Percentiles rank a stretch among this genome's conserved stretches.
These are phyloP conservation scores for Blastocystis sp. DNA, from an alignment of 352 stramenopile species.

Conservation along the genomic window DNA sequence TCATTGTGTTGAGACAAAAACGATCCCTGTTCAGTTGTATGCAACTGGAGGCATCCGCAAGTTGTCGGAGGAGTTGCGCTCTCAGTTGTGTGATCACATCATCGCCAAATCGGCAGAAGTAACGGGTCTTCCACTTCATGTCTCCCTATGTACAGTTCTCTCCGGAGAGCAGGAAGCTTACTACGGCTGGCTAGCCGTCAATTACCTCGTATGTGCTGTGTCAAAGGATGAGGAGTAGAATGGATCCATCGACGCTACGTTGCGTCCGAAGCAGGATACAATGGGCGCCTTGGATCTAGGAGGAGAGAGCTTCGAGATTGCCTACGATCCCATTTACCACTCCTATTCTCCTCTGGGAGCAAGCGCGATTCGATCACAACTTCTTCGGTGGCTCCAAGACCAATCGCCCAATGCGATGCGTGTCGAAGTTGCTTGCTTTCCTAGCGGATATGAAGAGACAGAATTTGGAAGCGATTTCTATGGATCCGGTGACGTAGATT, in stretches of 20 bases:
- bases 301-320: constrained; percentile 33
- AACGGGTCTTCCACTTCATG: not conserved
- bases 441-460: not conserved
- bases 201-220: not conserved
- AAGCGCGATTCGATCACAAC: not conserved
- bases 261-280: not conserved
- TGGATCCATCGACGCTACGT: not conserved
- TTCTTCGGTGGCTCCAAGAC: not conserved
- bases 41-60: constrained; percentile 17
- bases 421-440: constrained; percentile 11
- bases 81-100: not conserved
- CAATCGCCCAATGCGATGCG: not conserved
- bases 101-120: too few relatives aligned
- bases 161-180: not conserved
- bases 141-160: not conserved
- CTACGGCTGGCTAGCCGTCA: constrained; percentile 15
- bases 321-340: not conserved
- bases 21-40: constrained; percentile 2
- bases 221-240: not conserved
- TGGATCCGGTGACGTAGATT: not conserved
- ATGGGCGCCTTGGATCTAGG: constrained; percentile 3
- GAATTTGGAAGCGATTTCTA: not conserved
- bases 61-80: not conserved
- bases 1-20: not conserved
- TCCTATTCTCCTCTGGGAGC: constrained; percentile 3